A percentile compares a stretch with the other conserved stretches of the same genome.
These are phyloP conservation scores for Bassia scoparia DNA, from an alignment of 148 eudicot genomes.

Conservation along the genomic window DNA sequence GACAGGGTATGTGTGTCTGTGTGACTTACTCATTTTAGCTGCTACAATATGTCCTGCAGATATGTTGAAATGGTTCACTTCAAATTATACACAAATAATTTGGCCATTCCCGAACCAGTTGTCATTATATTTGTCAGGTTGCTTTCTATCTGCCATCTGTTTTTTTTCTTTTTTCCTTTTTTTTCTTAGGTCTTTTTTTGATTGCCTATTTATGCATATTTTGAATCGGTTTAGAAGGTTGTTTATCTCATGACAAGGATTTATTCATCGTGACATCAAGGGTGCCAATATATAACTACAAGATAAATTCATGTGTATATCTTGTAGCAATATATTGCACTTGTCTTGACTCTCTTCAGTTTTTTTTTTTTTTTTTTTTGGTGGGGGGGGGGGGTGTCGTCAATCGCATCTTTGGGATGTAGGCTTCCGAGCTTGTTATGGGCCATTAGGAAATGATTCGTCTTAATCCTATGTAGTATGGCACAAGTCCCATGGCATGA, in stretches of 20 bases:
- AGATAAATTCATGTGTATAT: conserved; percentile 41
- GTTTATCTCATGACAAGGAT: conserved; percentile 99
- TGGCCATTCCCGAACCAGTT: conserved; percentile 97
- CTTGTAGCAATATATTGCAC: background rate
- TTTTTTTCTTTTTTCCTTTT: conserved; percentile 1
- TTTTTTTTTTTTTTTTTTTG: too few relatives aligned
- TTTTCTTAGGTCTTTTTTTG: conserved; percentile 2
- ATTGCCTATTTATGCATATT: conserved; percentile 4
- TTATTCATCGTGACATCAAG: conserved; percentile 98
- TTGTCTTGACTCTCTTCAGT: background rate
- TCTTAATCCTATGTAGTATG: too few relatives aligned
- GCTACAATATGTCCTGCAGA: conserved; percentile 34
- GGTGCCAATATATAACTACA: conserved; percentile 95
- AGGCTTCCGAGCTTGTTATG: too few relatives aligned
- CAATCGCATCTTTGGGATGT: too few relatives aligned
- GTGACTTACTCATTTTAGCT: conserved; percentile 10
- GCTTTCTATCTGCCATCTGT: conserved; percentile 12
- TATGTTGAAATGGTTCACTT: conserved; percentile 99
- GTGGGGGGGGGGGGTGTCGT: too few relatives aligned
- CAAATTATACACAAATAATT: conserved; percentile 95
- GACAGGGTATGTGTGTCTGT: background rate
- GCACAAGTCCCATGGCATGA: too few relatives aligned
- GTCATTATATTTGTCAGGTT: conserved; percentile 95
- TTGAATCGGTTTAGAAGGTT: conserved; percentile 96
- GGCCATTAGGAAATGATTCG: too few relatives aligned